Evolutionary conservation across 225 moss, liverwort and hornwort genomes (phyloP).

Genomic region (Bryoerythrophyllum caledonicum): DNA sequence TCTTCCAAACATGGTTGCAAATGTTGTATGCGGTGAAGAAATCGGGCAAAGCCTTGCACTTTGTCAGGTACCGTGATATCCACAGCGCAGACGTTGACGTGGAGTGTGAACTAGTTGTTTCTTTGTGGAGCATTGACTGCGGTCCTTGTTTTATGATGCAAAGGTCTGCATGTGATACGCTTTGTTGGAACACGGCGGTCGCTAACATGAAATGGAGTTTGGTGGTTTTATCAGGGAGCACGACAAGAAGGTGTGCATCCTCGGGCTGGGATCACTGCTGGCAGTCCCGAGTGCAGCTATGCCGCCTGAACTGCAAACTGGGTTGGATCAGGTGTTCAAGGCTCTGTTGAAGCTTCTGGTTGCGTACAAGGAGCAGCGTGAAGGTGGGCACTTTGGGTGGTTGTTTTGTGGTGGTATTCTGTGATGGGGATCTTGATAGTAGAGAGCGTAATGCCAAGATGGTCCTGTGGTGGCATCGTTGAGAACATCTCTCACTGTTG

Average conservation of each 20-base stretch:
- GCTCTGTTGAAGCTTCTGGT: slow-evolving; percentile 87
- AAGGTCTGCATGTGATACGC: neutral
- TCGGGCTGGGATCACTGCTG: slow-evolving; percentile 83
- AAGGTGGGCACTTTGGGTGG: slow-evolving; percentile 46
- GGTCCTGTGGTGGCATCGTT: neutral
- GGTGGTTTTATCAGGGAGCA: slow-evolving; percentile 68
- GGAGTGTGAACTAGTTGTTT: neutral
- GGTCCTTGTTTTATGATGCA: neutral
- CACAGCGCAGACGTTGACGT: neutral
- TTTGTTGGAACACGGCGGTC: neutral
- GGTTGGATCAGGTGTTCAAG: slow-evolving; percentile 89
- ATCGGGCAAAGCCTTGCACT: slow-evolving; percentile 80
- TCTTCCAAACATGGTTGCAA: slow-evolving; percentile 93
- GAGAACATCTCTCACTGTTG: neutral
- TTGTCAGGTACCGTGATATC: slow-evolving; percentile 57
- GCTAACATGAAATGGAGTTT: neutral
- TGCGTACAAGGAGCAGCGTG: slow-evolving; percentile 89
- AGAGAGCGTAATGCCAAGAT: neutral
- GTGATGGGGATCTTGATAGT: neutral
- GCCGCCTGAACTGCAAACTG: slow-evolving; percentile 85
- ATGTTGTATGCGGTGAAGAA: slow-evolving; percentile 95
- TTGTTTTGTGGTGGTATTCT: neutral
- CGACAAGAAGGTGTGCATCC: slow-evolving; percentile 94
- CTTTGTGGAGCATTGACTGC: neutral
- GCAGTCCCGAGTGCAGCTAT: slow-evolving; percentile 68